These are phyloP conservation scores for Monosporascus sp. DNA, from an alignment of 2,329 filamentous ascomycete species.

Conservation along the genomic window DNA sequence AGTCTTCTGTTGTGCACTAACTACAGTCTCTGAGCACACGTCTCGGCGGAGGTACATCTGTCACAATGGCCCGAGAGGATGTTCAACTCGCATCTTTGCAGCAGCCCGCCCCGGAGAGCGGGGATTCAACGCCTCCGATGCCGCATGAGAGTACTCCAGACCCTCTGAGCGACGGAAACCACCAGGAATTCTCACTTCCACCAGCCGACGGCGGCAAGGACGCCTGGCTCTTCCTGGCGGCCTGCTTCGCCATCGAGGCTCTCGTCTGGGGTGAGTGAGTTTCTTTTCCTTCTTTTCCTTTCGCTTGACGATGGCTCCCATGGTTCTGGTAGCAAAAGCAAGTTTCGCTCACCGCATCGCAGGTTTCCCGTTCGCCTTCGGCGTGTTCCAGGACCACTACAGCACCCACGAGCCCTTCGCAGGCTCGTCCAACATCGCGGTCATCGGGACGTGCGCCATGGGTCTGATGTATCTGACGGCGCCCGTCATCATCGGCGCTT, in stretches of 20 bases:
- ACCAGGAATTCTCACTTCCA: constrained; percentile 30
- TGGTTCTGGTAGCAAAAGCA: background rate
- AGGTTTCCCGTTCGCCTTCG: constrained; percentile 66
- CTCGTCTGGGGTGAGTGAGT: constrained; percentile 38
- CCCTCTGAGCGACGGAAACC: background rate
- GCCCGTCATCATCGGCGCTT: constrained; percentile 42
- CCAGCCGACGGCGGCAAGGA: constrained; percentile 43
- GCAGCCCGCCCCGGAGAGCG: background rate
- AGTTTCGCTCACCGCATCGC: constrained; percentile 3
- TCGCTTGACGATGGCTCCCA: too few species aligned
- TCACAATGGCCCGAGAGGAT: background rate
- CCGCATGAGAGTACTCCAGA: background rate
- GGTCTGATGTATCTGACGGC: constrained; percentile 52
- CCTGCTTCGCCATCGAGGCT: constrained; percentile 47
- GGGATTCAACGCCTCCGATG: background rate
- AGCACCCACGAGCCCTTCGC: constrained; percentile 52
- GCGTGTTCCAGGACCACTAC: constrained; percentile 68
- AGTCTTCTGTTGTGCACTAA: too few species aligned
- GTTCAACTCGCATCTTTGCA: background rate
- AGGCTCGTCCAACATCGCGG: constrained; percentile 47
- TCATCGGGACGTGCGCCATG: constrained; percentile 61
- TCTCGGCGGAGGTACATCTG: background rate
- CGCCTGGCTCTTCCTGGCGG: constrained; percentile 45
- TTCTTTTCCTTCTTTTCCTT: too few species aligned
- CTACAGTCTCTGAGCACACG: too few species aligned